These are phyloP conservation scores for Didymella exigua DNA, from an alignment of 2,329 filamentous ascomycete species.

Conservation along the genomic window DNA sequence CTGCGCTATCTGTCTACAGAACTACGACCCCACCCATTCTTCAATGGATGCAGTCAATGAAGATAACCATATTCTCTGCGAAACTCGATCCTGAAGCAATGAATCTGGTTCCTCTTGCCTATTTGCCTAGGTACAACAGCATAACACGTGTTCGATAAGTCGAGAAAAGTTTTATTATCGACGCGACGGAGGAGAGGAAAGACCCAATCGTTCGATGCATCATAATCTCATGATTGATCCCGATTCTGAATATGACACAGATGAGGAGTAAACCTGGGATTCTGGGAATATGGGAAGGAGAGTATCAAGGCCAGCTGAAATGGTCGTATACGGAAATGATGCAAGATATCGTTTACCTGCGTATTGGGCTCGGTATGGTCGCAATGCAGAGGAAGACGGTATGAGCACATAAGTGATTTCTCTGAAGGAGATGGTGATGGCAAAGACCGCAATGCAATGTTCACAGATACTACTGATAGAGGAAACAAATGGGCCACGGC, in stretches of 20 bases:
- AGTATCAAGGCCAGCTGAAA: no score
- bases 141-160: neutral
- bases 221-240: neutral
- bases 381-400: no score
- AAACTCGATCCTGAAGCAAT: neutral
- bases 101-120: neutral
- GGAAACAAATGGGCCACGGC: no score
- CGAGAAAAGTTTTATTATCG: neutral
- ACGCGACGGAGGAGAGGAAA: neutral
- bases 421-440: no score
- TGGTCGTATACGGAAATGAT: no score
- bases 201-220: neutral
- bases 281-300: no score
- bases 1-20: neutral
- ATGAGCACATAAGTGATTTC: no score
- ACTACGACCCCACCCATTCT: neutral
- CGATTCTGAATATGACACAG: neutral
- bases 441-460: no score
- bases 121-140: neutral
- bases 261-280: neutral
- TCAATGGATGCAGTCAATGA: neutral
- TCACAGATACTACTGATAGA: no score
- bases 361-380: no score
- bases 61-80: neutral
- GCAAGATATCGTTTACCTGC: no score